Base-by-base conservation (phyloP, 2,329 filamentous ascomycete species). In the Tolypocladium amazonense region DNA sequence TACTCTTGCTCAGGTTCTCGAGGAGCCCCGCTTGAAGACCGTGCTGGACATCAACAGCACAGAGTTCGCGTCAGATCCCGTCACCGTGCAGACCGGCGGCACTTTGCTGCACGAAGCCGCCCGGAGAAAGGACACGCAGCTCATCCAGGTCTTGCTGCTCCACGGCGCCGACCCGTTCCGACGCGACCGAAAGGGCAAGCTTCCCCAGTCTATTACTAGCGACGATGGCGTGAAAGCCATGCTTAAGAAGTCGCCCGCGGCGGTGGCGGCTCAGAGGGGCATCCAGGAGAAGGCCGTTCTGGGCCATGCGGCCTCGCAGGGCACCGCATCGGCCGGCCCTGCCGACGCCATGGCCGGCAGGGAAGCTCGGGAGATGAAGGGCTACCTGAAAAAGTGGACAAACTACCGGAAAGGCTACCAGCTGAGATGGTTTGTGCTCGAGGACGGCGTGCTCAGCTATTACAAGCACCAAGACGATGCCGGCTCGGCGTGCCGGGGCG, bases 401-500 rank as follows among this genome's bases (percentile, higher is more conserved):
- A 99, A 99, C 72, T 99, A 99, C 72, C 92, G 93, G 27, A 92
- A 90, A 70, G 94, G 94, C 11, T 99, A 97, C 77, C 96, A 99
- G 76, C 75, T 99, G 64, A 83, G 94, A 62, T 99, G 93, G 92
- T 99, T 99, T 71, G 94, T 97, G 18, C 83, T 99, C 11, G 94
- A 99, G 71, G 94, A 99, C 71, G 94, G 94, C 15, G 93, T 99
- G 15, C 75, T 99, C 65, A 97, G 94, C 74, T 99, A 99, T 77
- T 99, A 97, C 79, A 99, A 99, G 76, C 91, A 97, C 72, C 94
- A 99, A 76, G 94, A 99, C 71, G 94, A 99, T 72, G 90, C 92
- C 38, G 94, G 92, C 30, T 96, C 92, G 58, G 94, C 94, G 59
- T 99, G 94, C 72, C 91, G 94, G 63, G 94, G 94, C 61, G 94